Evolutionary conservation across 2,329 filamentous ascomycete genomes (phyloP), one percentile per base, ranked within the genome.

Genomic region (Huntiella decipiens): DNA sequence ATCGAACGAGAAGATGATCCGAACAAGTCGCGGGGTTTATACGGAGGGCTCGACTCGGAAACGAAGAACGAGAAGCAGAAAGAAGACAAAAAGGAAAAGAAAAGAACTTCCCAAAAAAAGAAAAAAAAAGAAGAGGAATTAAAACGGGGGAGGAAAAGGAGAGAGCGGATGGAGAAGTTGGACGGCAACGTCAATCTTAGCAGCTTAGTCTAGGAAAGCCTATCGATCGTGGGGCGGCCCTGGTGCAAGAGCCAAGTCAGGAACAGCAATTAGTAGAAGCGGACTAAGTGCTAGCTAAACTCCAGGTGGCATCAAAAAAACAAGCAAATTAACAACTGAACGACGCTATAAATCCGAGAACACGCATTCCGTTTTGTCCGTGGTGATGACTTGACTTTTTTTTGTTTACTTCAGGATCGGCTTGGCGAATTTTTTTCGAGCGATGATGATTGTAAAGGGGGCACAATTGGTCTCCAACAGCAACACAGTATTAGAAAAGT

Each of bases 11-110:
- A 46, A 17, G 32, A 37, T 16, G 28, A 17, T 22, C 37, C 32
- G 38, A 16, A 37, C 32, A 41, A 16, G 43, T 40, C 31, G 43
- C 38, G 46, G 44, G 19, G 31, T 34, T 35, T 16, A 31, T 44
- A 31, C 41, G 42, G 35, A 41, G 22, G 17, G 17, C 35, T 13
- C 43, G 43, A 45, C 17, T 31, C 28, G 28, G 34, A 33, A 34
- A 47, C 11, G 38, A 49, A 32, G 44, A 37, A 13, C 48, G 46
- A 22, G 45, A 41, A 46, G 15, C 36, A 41, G 34, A 42, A 46
- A 42, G 45, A 39, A 46, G 32, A 46, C 31, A 35, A 41, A 41
- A 38, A 28, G 22, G 13, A 41, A 47, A 44, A 43, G 39, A 41
- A 17, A 11, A 28, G 17, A 42, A 44, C 34, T 44, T 36, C 38